Base-by-base conservation (phyloP, 2,329 filamentous ascomycete genomes). In the Elsinoe perseae region DNA sequence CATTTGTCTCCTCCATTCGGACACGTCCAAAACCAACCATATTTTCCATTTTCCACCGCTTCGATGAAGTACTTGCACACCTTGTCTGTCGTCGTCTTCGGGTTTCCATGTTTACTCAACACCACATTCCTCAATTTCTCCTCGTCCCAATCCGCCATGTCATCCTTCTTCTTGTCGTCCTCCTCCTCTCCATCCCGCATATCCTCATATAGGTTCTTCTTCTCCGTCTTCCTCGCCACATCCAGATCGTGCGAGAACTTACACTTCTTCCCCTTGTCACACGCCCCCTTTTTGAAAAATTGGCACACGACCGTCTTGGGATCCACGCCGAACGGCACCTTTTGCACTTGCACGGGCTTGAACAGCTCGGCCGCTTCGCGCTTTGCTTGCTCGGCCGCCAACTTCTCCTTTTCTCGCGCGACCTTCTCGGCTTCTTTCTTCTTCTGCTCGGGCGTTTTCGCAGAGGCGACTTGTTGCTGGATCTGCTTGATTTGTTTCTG, bases 21-120 rank as follows among this genome's bases (percentile, higher is more conserved):
- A 80, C 93, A 98, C 58, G 84, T 80, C 93, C 93, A 98, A 75
- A 98, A 97, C 93, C 93, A 98, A 61, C 93, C 93, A 67, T 98
- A 98, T 74, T 97, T 98, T 66, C 90, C 88, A 69, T 98, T 93
- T 74, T 98, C 93, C 61, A 98, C 93, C 23, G 93, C 93, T 64
- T 91, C 85, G 69, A 97, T 93, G 71, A 98, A 98, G 78, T 77
- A 95, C 74, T 97, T 98, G 88, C 93, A 98, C 63, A 98, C 93
- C 75, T 97, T 98, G 70, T 98, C 93, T 46, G 93, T 98, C 4
- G 87, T 88, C 20, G 91, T 95, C 70, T 86, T 84, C 59, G 95
- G 93, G 73, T 98, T 98, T 54, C 93, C 93, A 73, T 98, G 95
- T 77, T 98, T 98, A 66, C 87, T 95, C 69, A 95, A 65, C 21